Conservation (phyloP, 371 early-diverging fungal species). For the Saksenaea vasiformis region DNA sequence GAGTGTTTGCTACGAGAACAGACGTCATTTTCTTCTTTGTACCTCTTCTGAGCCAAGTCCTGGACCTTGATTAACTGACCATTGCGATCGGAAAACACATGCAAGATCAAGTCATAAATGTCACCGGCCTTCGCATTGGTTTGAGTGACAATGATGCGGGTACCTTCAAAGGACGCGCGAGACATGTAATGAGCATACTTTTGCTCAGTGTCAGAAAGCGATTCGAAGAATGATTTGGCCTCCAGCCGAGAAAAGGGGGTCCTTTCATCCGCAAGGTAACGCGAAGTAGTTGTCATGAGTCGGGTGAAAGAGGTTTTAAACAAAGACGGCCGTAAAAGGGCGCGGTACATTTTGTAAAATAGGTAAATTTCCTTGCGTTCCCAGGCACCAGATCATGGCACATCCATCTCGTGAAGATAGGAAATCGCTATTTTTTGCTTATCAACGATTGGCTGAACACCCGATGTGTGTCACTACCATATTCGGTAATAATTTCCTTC, state of each 20-base stretch:
- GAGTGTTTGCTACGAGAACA: neutral
- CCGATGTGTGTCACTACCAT: neutral
- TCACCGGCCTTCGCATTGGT: slow-evolving; percentile 42
- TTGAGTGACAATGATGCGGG: slow-evolving; percentile 48
- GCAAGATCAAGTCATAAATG: slow-evolving; percentile 44
- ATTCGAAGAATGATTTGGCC: slow-evolving; percentile 55
- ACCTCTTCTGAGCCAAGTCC: slow-evolving; percentile 31
- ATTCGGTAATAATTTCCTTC: no score
- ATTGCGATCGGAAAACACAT: slow-evolving; percentile 24
- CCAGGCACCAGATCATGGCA: slow-evolving; percentile 2
- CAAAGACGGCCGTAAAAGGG: neutral
- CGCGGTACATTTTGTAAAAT: neutral
- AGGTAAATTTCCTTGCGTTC: neutral
- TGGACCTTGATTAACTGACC: slow-evolving; percentile 27
- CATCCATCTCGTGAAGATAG: neutral
- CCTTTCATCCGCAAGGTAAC: slow-evolving; percentile 50
- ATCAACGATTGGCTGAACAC: neutral
- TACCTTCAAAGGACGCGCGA: slow-evolving; percentile 60
- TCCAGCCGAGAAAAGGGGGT: slow-evolving; percentile 54
- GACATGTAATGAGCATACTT: slow-evolving; percentile 64
- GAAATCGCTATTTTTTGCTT: neutral
- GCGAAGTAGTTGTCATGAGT: slow-evolving; percentile 23
- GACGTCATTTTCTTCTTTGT: slow-evolving; percentile 1
- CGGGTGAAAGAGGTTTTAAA: neutral
- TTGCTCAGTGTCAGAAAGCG: slow-evolving; percentile 51